Conservation (phyloP, 2,329 filamentous ascomycete genomes). For the Amphichorda felina region DNA sequence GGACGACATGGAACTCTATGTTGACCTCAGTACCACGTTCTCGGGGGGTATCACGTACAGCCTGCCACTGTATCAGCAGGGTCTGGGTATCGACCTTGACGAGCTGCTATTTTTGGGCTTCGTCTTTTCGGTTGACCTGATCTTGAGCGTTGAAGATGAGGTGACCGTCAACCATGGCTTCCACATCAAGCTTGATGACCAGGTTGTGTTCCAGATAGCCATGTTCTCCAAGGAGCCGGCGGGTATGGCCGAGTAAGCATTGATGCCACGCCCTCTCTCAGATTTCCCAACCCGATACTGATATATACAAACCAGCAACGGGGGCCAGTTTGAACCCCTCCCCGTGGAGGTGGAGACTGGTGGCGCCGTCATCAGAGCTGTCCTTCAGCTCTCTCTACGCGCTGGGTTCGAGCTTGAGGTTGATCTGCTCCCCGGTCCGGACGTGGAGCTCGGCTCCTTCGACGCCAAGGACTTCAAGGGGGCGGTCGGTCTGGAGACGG, state of each 20-base stretch:
- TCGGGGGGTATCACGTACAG: slow-evolving; percentile 29
- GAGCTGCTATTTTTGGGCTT: slow-evolving; percentile 30
- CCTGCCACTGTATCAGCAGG: slow-evolving; percentile 33
- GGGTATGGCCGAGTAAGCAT: slow-evolving; percentile 32
- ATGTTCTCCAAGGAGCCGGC: slow-evolving; percentile 38
- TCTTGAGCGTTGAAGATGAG: slow-evolving; percentile 31
- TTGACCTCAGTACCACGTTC: slow-evolving; percentile 30
- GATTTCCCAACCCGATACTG: neutral
- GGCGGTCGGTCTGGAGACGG: slow-evolving; percentile 32
- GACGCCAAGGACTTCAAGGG: slow-evolving; percentile 11
- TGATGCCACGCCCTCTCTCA: neutral
- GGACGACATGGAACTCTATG: slow-evolving; percentile 38
- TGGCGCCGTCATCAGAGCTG: slow-evolving; percentile 27
- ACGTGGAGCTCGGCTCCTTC: slow-evolving; percentile 5
- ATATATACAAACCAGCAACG: slow-evolving; percentile 23
- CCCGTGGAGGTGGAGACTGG: slow-evolving; percentile 36
- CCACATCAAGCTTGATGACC: slow-evolving; percentile 41
- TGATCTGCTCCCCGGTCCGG: slow-evolving; percentile 10
- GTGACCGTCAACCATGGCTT: slow-evolving; percentile 41
- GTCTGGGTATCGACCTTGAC: slow-evolving; percentile 26
- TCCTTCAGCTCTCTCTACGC: slow-evolving; percentile 32
- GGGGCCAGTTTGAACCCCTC: slow-evolving; percentile 43
- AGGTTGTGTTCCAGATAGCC: slow-evolving; percentile 31
- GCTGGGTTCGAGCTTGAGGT: slow-evolving; percentile 23
- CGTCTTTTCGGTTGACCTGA: slow-evolving; percentile 36